Base-by-base conservation (phyloP, 305 asterid genomes). In the Euphrasia arctica region DNA sequence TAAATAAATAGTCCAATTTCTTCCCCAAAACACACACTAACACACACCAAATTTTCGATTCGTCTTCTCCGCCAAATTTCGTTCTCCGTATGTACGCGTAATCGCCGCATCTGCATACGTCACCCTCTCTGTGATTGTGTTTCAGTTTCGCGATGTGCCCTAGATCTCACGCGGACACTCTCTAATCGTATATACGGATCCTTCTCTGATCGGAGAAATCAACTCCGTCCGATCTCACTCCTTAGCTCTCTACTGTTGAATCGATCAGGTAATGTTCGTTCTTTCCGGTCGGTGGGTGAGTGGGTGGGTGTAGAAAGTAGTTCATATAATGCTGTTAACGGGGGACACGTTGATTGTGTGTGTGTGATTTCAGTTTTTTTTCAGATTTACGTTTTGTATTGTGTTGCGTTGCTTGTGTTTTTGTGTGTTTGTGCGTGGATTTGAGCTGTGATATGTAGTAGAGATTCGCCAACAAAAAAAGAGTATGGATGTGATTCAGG, bases 111-210 rank as follows among this genome's bases (percentile, higher is more conserved):
- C 54, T 36, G 48, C 55, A 28, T 36, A 29, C 36, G 6, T 9
- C 67, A 55, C 72, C 6, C 65, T 61, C 68, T 58, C 54, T 60
- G n/a, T 61, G 68, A 58, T 66, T 74, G 75, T 56, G 22, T 18
- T 18, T 27, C 65, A 48, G 32, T 60, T 65, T 34, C 15, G 61
- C 63, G 60, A 50, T 51, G 67, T 66, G 70, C 67, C 72, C 70
- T 70, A 66, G 75, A 70, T 75, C 79, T 70, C 72, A 36, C 62
- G 51, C 36, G 13, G 61, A n/a, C 62, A 36, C 60, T 39, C 74
- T 58, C 49, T 60, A 72, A 62, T 58, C 64, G n/a, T 34, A 34
- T 48, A 28, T 2, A 43, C 52, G 32, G 70, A 70, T 70, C 70
- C 70, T 65, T 42, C 47, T n/a, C 63, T 63, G 59, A 22, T 54